These are phyloP conservation scores for Lachnellula occidentalis DNA, from an alignment of 2,329 filamentous ascomycete genomes.

Conservation along the genomic window DNA sequence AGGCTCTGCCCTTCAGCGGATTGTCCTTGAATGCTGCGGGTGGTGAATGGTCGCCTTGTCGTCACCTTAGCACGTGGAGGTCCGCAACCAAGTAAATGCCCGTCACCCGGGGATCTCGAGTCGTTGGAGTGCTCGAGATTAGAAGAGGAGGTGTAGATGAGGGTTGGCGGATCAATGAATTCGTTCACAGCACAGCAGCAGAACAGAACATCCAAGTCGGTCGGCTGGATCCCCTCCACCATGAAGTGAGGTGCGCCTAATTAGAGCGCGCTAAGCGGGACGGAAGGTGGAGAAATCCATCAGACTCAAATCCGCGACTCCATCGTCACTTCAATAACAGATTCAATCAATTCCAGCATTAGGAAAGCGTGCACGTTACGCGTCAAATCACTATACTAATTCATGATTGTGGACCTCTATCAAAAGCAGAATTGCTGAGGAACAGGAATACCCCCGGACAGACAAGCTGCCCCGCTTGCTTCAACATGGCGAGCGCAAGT, in stretches of 20 bases:
- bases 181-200: neutral
- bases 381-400: too few relatives aligned
- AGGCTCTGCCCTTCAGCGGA: constrained; percentile 1
- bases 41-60: constrained; percentile 13
- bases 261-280: neutral
- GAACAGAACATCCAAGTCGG: neutral
- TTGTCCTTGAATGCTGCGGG: constrained; percentile 1
- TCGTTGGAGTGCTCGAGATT: neutral
- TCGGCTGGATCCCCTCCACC: neutral
- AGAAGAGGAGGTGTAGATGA: neutral
- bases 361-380: too few relatives aligned
- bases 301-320: too few relatives aligned
- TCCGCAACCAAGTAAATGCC: constrained; percentile 5
- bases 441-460: too few relatives aligned
- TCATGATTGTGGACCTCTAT: too few relatives aligned
- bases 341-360: too few relatives aligned
- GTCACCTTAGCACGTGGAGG: constrained; percentile 7
- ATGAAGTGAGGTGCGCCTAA: neutral
- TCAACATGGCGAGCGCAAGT: constrained; percentile 1
- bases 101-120: constrained; percentile 17
- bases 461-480: neutral
- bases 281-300: neutral
- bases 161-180: neutral
- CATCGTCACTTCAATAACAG: too few relatives aligned
- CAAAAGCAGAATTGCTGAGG: too few relatives aligned